Evolutionary conservation across 352 stramenopile genomes (phyloP).

Genomic region (Hyaloperonospora brassicae): DNA sequence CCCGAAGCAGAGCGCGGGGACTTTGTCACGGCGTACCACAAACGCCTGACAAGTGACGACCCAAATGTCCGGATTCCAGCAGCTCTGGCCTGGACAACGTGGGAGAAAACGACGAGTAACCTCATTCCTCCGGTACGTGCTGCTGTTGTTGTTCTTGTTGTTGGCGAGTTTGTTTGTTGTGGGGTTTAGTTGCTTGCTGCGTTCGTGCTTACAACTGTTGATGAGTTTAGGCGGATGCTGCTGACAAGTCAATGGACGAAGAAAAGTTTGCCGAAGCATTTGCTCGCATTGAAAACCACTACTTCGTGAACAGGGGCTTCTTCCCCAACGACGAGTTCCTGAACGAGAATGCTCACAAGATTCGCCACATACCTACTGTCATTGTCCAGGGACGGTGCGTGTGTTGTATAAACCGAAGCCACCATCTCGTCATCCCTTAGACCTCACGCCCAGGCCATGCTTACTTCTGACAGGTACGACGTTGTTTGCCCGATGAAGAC

Average conservation of each 20-base stretch:
- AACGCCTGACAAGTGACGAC: constrained; percentile 81
- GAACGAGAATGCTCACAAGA: constrained; percentile 85
- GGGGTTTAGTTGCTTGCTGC: not conserved
- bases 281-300: constrained; percentile 91
- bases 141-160: not conserved
- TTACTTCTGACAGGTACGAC: constrained; percentile 54
- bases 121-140: constrained; percentile 52
- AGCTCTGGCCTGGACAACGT: constrained; percentile 87
- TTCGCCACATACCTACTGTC: constrained; percentile 87
- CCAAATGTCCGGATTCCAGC: constrained; percentile 69
- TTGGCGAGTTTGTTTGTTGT: not conserved
- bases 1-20: constrained; percentile 75
- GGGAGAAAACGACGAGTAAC: constrained; percentile 86
- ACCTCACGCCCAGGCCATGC: not conserved
- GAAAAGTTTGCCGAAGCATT: constrained; percentile 85
- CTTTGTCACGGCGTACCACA: constrained; percentile 84
- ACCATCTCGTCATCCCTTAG: not conserved
- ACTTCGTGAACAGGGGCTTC: constrained; percentile 88
- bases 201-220: constrained; percentile 1
- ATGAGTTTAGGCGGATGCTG: constrained; percentile 36
- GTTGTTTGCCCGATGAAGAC: constrained; percentile 85
- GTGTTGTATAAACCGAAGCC: not conserved
- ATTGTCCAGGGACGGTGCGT: constrained; percentile 84
- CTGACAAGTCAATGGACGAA: constrained; percentile 74
- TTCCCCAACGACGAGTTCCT: constrained; percentile 84